These are phyloP conservation scores for Candida pseudoglaebosa DNA, from an alignment of 805 yeast genomes.

Conservation along the genomic window DNA sequence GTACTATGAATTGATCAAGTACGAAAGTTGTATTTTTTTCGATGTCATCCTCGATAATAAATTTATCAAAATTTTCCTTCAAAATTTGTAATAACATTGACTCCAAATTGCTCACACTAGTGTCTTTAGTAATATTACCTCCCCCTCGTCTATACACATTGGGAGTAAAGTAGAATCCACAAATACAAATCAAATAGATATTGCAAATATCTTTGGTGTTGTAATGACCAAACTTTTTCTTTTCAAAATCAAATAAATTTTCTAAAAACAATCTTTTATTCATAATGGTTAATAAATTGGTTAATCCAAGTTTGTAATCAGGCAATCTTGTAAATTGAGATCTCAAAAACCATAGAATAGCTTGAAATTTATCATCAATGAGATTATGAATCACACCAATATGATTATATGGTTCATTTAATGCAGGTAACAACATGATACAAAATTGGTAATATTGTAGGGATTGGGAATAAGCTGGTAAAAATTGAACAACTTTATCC, in stretches of 20 bases:
- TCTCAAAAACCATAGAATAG: conserved; percentile 52
- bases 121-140: conserved; percentile 18
- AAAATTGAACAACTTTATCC: conserved; percentile 37
- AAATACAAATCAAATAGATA: conserved; percentile 28
- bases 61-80: conserved; percentile 9
- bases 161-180: conserved; percentile 44
- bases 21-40: conserved; percentile 15
- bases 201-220: conserved; percentile 15
- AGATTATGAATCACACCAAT: conserved; percentile 45
- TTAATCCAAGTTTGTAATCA: conserved; percentile 42
- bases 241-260: conserved; percentile 20
- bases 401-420: conserved; percentile 64
- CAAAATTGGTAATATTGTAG: conserved; percentile 45
- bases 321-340: conserved; percentile 52
- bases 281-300: conserved; percentile 40
- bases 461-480: conserved; percentile 22
- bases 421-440: conserved; percentile 56
- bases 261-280: conserved; percentile 32
- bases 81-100: conserved; percentile 19
- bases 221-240: conserved; percentile 12
- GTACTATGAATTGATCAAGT: conserved; percentile 20
- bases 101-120: conserved; percentile 21
- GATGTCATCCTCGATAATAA: too few relatives aligned
- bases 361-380: conserved; percentile 43
- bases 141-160: conserved; percentile 19